These are phyloP conservation scores for Pestalotiopsis sp. DNA, from an alignment of 2,329 filamentous ascomycete species.

Conservation along the genomic window DNA sequence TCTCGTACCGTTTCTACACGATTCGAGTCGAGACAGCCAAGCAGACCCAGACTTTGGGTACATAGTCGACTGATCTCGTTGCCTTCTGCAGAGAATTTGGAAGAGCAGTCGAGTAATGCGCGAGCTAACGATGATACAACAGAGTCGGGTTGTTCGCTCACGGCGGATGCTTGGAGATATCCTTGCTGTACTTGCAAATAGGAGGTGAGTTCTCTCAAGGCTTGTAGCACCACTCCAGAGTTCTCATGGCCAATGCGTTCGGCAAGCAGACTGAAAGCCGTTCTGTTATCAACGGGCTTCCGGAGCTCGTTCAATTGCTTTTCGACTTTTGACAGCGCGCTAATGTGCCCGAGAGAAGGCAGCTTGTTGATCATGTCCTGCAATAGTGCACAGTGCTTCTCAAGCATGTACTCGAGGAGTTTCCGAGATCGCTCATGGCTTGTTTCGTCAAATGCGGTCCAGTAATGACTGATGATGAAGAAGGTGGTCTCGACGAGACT, in stretches of 20 bases:
- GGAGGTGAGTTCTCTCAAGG: slow-evolving; percentile 73
- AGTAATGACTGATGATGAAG: slow-evolving; percentile 82
- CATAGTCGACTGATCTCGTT: slow-evolving; percentile 72
- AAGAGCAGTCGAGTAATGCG: slow-evolving; percentile 81
- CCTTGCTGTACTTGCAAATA: slow-evolving; percentile 76
- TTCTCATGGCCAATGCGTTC: slow-evolving; percentile 82
- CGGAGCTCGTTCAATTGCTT: slow-evolving; percentile 67
- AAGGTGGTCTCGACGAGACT: slow-evolving; percentile 86
- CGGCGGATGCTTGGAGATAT: slow-evolving; percentile 76
- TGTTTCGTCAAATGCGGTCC: slow-evolving; percentile 65
- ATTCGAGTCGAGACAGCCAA: slow-evolving; percentile 92
- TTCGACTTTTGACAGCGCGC: slow-evolving; percentile 70
- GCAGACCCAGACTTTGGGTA: slow-evolving; percentile 80
- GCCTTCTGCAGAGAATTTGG: slow-evolving; percentile 74
- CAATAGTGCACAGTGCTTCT: slow-evolving; percentile 63
- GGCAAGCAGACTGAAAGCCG: slow-evolving; percentile 71
- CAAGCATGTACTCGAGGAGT: slow-evolving; percentile 67
- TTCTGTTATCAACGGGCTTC: slow-evolving; percentile 64
- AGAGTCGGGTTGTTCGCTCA: slow-evolving; percentile 81
- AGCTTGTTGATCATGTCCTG: slow-evolving; percentile 72
- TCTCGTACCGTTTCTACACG: slow-evolving; percentile 79
- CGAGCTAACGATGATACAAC: slow-evolving; percentile 74
- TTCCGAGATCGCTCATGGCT: slow-evolving; percentile 63
- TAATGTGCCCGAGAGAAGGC: slow-evolving; percentile 75
- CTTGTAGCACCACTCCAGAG: slow-evolving; percentile 80